phyloP scores from a whole-genome alignment of 495 filamentous ascomycete species.

The Jackrogersella multiformis region DNA sequence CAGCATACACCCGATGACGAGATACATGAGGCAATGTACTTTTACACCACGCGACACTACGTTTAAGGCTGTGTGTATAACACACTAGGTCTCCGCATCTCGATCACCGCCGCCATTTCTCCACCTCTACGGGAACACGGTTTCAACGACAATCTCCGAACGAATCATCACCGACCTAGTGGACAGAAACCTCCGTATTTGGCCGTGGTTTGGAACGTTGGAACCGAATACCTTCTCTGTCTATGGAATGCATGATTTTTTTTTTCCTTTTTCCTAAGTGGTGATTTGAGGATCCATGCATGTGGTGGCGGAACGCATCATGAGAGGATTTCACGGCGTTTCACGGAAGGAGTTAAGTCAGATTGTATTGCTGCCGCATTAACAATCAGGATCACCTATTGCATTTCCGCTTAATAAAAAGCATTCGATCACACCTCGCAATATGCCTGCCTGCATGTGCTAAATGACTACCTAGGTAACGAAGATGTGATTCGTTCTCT shows the following conservation, averaged over 20 bases:
- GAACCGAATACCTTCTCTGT: background rate
- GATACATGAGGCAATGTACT: background rate
- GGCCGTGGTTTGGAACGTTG: background rate
- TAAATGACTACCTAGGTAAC: background rate
- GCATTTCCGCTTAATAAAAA: constrained; percentile 7
- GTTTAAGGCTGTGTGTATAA: background rate
- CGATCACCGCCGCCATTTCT: background rate
- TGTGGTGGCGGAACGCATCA: constrained; percentile 12
- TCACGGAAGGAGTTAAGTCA: constrained; percentile 12
- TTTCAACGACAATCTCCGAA: background rate
- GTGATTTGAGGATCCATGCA: constrained; percentile 8
- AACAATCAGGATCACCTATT: background rate
- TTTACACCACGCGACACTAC: background rate
- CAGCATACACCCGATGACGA: background rate
- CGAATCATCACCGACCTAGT: background rate
- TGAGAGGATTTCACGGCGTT: constrained; percentile 21
- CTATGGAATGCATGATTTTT: background rate
- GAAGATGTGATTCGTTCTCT: background rate
- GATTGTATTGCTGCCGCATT: constrained; percentile 18
- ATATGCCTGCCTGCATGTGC: background rate
- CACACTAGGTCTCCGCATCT: background rate
- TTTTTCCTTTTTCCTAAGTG: background rate
- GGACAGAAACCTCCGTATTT: background rate
- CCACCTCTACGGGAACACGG: background rate
- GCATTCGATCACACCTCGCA: background rate